phyloP scores from a whole-genome alignment of 2,329 filamentous ascomycete genomes.

The Trichothecium sympodiale region DNA sequence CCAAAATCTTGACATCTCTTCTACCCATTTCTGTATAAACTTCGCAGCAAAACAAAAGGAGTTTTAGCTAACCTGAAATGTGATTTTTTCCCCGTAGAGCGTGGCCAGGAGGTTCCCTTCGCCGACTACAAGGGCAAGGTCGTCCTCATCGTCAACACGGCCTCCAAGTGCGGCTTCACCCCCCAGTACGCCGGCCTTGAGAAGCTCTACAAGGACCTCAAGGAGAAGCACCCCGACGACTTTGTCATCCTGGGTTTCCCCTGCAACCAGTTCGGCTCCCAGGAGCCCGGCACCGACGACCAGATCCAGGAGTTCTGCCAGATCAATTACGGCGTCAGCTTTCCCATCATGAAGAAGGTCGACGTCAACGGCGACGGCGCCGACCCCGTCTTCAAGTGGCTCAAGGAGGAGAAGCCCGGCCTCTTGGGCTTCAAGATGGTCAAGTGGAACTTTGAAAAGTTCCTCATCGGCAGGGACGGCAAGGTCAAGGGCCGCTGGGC shows the following conservation, averaged over 20 bases:
- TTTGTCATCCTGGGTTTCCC: conserved; percentile 91
- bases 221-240: conserved; percentile 56
- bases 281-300: conserved; percentile 78
- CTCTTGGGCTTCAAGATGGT: conserved; percentile 79
- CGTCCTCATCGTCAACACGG: conserved; percentile 92
- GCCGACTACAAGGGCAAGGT: conserved; percentile 77
- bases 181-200: conserved; percentile 89
- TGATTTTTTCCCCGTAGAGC: too few relatives aligned
- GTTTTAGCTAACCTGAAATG: too few relatives aligned
- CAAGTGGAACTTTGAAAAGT: conserved; percentile 99
- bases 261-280: conserved; percentile 91
- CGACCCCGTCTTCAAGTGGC: conserved; percentile 68
- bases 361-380: conserved; percentile 85
- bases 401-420: conserved; percentile 65
- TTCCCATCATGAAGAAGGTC: conserved; percentile 84
- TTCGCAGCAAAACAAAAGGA: too few relatives aligned
- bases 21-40: too few relatives aligned
- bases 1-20: not conserved
- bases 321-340: conserved; percentile 82
- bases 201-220: conserved; percentile 73
- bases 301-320: conserved; percentile 80
- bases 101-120: conserved; percentile 61
- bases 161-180: conserved; percentile 97
- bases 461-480: conserved; percentile 77
- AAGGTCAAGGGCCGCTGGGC: conserved; percentile 80